Percentiles rank a stretch among this genome's conserved stretches.
These are phyloP conservation scores for Gypsophila paniculata DNA, from an alignment of 179 eudicot species.

Conservation along the genomic window DNA sequence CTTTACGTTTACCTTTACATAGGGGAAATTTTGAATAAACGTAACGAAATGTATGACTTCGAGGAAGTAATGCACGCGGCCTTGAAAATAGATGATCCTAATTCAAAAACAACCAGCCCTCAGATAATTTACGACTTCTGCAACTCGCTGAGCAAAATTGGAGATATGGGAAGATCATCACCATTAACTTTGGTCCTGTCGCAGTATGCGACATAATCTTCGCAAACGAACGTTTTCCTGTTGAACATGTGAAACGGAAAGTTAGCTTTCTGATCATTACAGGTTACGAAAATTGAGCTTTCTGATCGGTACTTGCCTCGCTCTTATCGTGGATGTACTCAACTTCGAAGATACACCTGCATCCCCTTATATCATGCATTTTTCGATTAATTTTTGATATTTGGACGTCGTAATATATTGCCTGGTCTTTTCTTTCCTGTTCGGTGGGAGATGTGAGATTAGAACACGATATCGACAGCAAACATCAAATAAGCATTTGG, in stretches of 20 bases:
- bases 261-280: background rate
- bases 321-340: conserved; percentile 52
- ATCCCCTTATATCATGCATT: conserved; percentile 53
- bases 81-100: background rate
- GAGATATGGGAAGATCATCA: background rate
- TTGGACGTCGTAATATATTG: conserved; percentile 68
- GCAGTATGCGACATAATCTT: conserved; percentile 55
- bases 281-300: background rate
- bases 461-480: background rate
- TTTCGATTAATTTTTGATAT: conserved; percentile 47
- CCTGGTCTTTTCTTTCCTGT: conserved; percentile 72
- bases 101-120: background rate
- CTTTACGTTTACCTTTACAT: no score
- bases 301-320: conserved; percentile 49
- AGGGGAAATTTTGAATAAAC: no score
- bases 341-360: conserved; percentile 73
- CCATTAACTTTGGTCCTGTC: background rate
- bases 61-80: background rate
- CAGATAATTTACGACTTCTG: background rate
- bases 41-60: no score
- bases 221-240: conserved; percentile 71
- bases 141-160: background rate
- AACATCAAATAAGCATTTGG: background rate
- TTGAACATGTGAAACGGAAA: background rate
- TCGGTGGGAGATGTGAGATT: background rate